Conservation (phyloP, 176 grass and related monocot species). For the Zizania latifolia region DNA sequence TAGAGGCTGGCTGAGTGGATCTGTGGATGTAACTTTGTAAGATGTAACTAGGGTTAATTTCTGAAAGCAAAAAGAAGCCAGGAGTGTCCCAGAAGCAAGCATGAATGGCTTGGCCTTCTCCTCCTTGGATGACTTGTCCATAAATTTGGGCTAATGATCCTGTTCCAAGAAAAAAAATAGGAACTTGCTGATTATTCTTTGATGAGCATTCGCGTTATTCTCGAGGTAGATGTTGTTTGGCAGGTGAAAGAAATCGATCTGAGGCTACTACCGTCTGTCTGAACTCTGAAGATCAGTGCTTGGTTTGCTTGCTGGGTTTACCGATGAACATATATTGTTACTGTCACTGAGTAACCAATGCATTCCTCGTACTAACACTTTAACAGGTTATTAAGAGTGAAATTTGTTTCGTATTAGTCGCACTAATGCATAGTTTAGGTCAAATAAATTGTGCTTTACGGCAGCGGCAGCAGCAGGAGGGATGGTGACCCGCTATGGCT, state of each 20-base stretch:
- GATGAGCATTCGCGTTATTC: neutral
- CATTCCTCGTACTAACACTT: too few relatives aligned
- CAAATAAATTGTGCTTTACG: neutral
- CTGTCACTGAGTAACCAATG: neutral
- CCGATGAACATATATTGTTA: neutral
- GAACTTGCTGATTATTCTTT: neutral
- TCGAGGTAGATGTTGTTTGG: conserved; percentile 11
- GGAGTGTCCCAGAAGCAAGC: conserved; percentile 37
- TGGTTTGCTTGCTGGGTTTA: neutral
- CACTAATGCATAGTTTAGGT: neutral
- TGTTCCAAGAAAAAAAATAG: neutral
- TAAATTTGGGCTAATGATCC: conserved; percentile 18
- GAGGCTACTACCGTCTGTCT: neutral
- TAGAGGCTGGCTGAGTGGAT: neutral
- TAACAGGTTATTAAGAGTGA: neutral
- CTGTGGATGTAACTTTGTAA: conserved; percentile 25
- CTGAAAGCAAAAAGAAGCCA: conserved; percentile 15
- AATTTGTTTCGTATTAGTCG: neutral
- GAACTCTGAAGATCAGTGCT: neutral
- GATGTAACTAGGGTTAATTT: conserved; percentile 12
- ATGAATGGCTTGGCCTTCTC: conserved; percentile 25
- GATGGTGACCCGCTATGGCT: neutral
- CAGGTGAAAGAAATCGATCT: conserved; percentile 7
- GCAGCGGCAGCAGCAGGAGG: neutral
- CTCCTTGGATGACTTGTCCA: conserved; percentile 20